A percentile compares a stretch with the other conserved stretches of the same genome.
Evolutionary conservation across 2,329 filamentous ascomycete genomes (phyloP).

Genomic region (Diaporthe sp.): DNA sequence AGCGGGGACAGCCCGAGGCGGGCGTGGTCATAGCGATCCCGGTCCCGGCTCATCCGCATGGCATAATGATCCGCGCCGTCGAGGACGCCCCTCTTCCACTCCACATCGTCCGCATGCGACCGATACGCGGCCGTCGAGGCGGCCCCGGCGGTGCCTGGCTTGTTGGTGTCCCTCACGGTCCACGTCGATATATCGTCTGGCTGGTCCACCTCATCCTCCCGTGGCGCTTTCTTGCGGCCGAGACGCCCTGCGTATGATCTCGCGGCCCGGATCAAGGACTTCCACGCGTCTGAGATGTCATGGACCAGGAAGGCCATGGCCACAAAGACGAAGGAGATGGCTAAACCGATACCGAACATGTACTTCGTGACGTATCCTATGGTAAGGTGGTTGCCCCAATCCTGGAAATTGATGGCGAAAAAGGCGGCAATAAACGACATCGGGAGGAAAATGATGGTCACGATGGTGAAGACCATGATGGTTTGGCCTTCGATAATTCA

Average conservation of each 20-base stretch:
- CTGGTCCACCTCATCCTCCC: background rate
- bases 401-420: slow-evolving; percentile 57
- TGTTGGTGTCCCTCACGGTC: slow-evolving; percentile 14
- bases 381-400: slow-evolving; percentile 56
- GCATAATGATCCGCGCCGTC: slow-evolving; percentile 24
- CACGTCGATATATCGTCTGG: slow-evolving; percentile 10
- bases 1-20: slow-evolving; percentile 35
- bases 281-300: slow-evolving; percentile 47
- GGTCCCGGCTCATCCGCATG: slow-evolving; percentile 33
- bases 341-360: slow-evolving; percentile 54
- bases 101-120: slow-evolving; percentile 20
- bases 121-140: slow-evolving; percentile 33
- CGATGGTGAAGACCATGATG: slow-evolving; percentile 59
- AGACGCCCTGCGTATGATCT: background rate
- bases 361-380: slow-evolving; percentile 46
- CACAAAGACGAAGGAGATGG: slow-evolving; percentile 53
- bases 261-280: slow-evolving; percentile 22
- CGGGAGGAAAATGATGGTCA: slow-evolving; percentile 59
- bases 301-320: slow-evolving; percentile 53
- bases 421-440: slow-evolving; percentile 58
- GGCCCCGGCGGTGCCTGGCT: slow-evolving; percentile 35
- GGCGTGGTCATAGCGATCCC: slow-evolving; percentile 30
- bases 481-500: slow-evolving; percentile 49
- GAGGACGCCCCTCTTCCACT: slow-evolving; percentile 31
- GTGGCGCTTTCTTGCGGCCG: background rate